Evolutionary conservation across 257 asterid genomes (phyloP).

Genomic region (Eucommia ulmoides): DNA sequence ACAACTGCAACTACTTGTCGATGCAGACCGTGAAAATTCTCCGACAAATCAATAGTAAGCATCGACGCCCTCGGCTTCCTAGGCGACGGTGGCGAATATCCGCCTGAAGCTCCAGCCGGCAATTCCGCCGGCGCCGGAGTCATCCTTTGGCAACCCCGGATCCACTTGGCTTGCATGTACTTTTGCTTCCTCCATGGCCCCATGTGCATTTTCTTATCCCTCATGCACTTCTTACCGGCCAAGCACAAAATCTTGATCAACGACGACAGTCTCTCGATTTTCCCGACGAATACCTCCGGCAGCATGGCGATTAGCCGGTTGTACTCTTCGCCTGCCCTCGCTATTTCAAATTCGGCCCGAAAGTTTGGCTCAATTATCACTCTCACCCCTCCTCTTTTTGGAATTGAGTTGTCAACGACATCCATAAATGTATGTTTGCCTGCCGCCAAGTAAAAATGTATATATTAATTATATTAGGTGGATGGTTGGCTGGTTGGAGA

Average conservation of each 20-base stretch:
- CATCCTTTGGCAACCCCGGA: constrained; percentile 29
- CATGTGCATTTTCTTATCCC: constrained; percentile 80
- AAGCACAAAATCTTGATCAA: constrained; percentile 55
- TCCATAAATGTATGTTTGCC: constrained; percentile 85
- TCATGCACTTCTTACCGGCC: constrained; percentile 79
- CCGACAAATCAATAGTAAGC: constrained; percentile 64
- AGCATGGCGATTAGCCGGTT: constrained; percentile 35
- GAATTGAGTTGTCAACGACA: constrained; percentile 49
- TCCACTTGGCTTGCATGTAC: constrained; percentile 96
- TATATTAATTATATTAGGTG: neutral
- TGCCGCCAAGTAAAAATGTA: constrained; percentile 10
- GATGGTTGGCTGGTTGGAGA: neutral
- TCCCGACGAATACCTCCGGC: constrained; percentile 67
- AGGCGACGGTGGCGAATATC: constrained; percentile 21
- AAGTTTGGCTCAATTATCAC: constrained; percentile 63
- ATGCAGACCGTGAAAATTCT: constrained; percentile 29
- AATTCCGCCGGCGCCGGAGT: constrained; percentile 19
- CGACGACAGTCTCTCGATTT: constrained; percentile 49
- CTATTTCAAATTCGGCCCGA: constrained; percentile 73
- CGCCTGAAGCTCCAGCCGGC: too few relatives aligned
- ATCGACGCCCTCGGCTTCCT: constrained; percentile 50
- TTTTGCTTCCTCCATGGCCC: constrained; percentile 90
- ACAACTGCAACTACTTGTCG: constrained; percentile 54
- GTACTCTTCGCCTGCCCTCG: constrained; percentile 69
- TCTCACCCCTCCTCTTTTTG: constrained; percentile 45